Base-by-base conservation (phyloP, 805 yeast genomes). In the Saccharomyces mikatae region DNA sequence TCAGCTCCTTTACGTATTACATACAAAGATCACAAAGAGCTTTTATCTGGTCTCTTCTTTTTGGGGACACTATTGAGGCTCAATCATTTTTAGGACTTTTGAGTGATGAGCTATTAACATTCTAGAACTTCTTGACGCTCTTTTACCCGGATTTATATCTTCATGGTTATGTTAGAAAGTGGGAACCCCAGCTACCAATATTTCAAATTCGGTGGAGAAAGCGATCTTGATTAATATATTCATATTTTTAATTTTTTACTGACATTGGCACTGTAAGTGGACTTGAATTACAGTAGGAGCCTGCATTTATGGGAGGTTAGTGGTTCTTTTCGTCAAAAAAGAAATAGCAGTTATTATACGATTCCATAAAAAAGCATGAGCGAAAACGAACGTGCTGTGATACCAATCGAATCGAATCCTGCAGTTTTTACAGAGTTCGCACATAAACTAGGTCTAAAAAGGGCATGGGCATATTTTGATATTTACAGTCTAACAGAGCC, bases 401-500 rank as follows among this genome's bases (percentile, higher is more conserved):
- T 90, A 11, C 98, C 98, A 2, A 72, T 92, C 32, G 99, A 94
- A 67, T 87, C 95, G 6, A 89, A 90, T 62, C 99, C 99, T 0
- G 85, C 78, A 9, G 82, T 92, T 6, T 91, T 92, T 73, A 80
- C 86, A 8, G 74, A 74, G 0, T 83, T 89, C 61, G 87, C 90
- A 1, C 76, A 72, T 31, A 76, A 77, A 26, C 67, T 94, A 46
- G 97, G 97, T 0, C 73, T 91, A 4, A 67, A 82, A 0, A 78
- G 81, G 1, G 67, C 78, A 1, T 74, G 83, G 13, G 76, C 75
- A 48, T 92, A 89, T 70, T 82, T 80, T 53, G 99, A 92, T 65
- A 86, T 92, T 2, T 90, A 82, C 67, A 87, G 97, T 0, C 71
- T 92, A n/a, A 79, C 86, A 1, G 97, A 91, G 55, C 83, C 85